phyloP scores from a whole-genome alignment of 2,329 filamentous ascomycete species.

The Penicillium sp. region DNA sequence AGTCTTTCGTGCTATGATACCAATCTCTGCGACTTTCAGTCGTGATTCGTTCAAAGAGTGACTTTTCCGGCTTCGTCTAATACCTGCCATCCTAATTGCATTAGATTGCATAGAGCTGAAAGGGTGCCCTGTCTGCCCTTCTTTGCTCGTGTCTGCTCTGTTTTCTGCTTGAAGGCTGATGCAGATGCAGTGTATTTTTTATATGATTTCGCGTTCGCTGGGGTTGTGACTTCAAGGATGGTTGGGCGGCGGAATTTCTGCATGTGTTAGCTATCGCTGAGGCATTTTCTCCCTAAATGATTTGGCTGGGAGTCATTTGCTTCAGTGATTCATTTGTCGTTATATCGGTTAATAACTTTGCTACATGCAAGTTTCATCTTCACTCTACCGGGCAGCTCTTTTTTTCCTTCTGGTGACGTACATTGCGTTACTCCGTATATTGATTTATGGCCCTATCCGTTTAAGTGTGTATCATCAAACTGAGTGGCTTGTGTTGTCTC shows the following conservation, averaged over 20 bases:
- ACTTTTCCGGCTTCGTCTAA: conserved; percentile 25
- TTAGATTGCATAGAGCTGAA: conserved; percentile 22
- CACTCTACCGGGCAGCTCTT: background rate
- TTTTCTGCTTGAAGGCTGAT: conserved; percentile 15
- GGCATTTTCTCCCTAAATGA: conserved; percentile 20
- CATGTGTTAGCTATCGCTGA: conserved; percentile 9
- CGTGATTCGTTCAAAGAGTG: conserved; percentile 30
- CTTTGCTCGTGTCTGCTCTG: conserved; percentile 10
- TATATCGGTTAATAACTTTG: conserved; percentile 10
- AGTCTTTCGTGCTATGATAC: conserved; percentile 37
- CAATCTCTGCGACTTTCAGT: conserved; percentile 32
- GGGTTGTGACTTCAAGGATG: conserved; percentile 15
- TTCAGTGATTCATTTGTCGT: conserved; percentile 19
- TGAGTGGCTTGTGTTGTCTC: background rate
- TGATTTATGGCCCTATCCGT: conserved; percentile 10
- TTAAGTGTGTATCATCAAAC: conserved; percentile 1
- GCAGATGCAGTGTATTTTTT: conserved; percentile 6
- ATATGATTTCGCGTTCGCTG: conserved; percentile 9
- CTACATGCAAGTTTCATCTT: conserved; percentile 8
- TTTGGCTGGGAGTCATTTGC: conserved; percentile 17
- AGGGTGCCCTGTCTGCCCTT: conserved; percentile 10
- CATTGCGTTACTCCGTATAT: conserved; percentile 17
- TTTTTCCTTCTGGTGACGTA: conserved; percentile 17
- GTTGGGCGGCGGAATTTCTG: conserved; percentile 15
- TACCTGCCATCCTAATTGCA: conserved; percentile 22